Evolutionary conservation across 2,329 filamentous ascomycete genomes (phyloP).

Genomic region (Coniochaeta hoffmannii): DNA sequence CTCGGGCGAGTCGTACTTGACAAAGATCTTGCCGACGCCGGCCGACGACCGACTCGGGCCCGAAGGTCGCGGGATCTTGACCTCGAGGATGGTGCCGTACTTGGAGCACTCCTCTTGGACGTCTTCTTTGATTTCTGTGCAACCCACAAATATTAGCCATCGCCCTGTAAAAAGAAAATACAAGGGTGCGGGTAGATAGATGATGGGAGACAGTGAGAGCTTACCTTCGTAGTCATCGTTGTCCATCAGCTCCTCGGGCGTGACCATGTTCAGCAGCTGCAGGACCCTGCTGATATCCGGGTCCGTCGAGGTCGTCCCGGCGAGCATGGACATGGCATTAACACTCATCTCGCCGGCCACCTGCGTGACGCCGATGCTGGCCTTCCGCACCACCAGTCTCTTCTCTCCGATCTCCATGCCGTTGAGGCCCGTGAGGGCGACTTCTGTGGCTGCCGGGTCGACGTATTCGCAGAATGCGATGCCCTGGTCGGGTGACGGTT

Average conservation of each 20-base stretch:
- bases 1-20: conserved; percentile 79
- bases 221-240: conserved; percentile 91
- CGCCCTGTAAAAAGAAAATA: background rate
- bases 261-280: conserved; percentile 97
- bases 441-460: conserved; percentile 68
- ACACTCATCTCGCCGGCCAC: conserved; percentile 91
- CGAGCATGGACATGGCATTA: conserved; percentile 95
- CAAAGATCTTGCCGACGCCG: conserved; percentile 94
- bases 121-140: conserved; percentile 93
- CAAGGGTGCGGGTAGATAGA: background rate
- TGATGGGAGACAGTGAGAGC: conserved; percentile 9
- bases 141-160: no score
- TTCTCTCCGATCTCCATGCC: conserved; percentile 89
- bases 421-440: conserved; percentile 85
- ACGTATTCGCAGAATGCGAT: conserved; percentile 95
- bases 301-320: conserved; percentile 75
- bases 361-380: conserved; percentile 91
- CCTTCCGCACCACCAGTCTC: conserved; percentile 76
- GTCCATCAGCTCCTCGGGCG: conserved; percentile 87
- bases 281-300: conserved; percentile 77
- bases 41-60: conserved; percentile 76
- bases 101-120: conserved; percentile 90
- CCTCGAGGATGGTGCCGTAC: conserved; percentile 74
- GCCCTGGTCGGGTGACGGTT: conserved; percentile 46
- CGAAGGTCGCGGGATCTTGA: conserved; percentile 86